These are phyloP conservation scores for Monosporozyma servazzii DNA, from an alignment of 805 yeast genomes.

Conservation along the genomic window DNA sequence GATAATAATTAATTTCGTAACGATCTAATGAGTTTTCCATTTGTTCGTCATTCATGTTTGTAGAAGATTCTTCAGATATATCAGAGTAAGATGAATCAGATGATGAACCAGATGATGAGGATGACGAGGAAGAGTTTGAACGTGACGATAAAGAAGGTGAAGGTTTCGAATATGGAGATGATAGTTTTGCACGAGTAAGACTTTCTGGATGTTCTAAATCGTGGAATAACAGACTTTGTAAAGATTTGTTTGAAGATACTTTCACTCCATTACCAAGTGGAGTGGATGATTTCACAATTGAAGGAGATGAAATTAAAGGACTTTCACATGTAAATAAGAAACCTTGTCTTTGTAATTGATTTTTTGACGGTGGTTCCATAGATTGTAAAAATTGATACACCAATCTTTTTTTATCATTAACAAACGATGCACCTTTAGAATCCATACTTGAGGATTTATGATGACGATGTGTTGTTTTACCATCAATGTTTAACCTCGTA, in stretches of 20 bases:
- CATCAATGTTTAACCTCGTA: neutral
- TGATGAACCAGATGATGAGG: constrained; percentile 3
- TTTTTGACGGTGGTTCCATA: constrained; percentile 14
- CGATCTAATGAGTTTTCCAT: constrained; percentile 5
- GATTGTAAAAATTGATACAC: constrained; percentile 23
- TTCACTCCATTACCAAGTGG: neutral
- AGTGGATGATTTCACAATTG: neutral
- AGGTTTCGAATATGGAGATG: neutral
- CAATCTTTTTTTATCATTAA: constrained; percentile 20
- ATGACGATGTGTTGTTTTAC: neutral
- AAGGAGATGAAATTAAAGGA: constrained; percentile 1
- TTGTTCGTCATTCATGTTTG: neutral
- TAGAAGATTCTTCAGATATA: neutral
- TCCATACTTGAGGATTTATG: neutral
- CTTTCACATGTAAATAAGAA: constrained; percentile 1
- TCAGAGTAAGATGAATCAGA: constrained; percentile 1
- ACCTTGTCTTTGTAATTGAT: constrained; percentile 6
- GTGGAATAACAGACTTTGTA: constrained; percentile 17
- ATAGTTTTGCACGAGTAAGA: neutral
- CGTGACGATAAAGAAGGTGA: neutral
- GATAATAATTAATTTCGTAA: constrained; percentile 18
- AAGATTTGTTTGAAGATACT: constrained; percentile 9
- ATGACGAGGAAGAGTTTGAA: constrained; percentile 5
- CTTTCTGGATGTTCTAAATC: constrained; percentile 12
- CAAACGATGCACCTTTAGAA: neutral